A percentile compares a stretch with the other conserved stretches of the same genome.
Conservation (phyloP, 2,329 filamentous ascomycete genomes). For the Chaetomiaceae sp. region DNA sequence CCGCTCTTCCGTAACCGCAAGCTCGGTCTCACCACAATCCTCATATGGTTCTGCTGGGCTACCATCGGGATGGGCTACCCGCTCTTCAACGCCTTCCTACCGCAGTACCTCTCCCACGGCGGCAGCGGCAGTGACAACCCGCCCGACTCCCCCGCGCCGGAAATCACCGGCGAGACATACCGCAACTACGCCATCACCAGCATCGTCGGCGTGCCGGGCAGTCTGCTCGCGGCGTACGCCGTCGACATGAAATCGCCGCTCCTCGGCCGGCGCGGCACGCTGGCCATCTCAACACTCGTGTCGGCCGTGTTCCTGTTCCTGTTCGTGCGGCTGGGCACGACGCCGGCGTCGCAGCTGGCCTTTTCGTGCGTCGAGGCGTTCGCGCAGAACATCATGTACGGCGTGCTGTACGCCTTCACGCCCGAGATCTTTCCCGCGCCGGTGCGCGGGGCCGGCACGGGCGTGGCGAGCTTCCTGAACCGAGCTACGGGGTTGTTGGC, state of each 20-base stretch:
- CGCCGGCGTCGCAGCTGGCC: constrained; percentile 54
- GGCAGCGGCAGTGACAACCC: constrained; percentile 35
- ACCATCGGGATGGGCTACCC: constrained; percentile 83
- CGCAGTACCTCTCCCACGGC: constrained; percentile 68
- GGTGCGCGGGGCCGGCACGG: constrained; percentile 65
- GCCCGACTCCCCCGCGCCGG: constrained; percentile 24
- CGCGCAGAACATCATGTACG: constrained; percentile 73
- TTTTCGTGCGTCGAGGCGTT: constrained; percentile 67
- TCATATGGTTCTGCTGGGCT: constrained; percentile 76
- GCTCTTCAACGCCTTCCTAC: constrained; percentile 86
- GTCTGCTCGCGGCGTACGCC: constrained; percentile 66
- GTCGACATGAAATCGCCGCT: constrained; percentile 60
- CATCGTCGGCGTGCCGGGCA: constrained; percentile 70
- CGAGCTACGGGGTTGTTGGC: constrained; percentile 62
- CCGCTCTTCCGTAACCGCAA: constrained; percentile 58
- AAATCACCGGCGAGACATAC: constrained; percentile 53
- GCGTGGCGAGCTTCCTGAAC: constrained; percentile 68
- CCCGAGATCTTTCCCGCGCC: constrained; percentile 73
- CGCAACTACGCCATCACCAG: constrained; percentile 80
- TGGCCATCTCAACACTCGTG: constrained; percentile 61
- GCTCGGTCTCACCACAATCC: constrained; percentile 45
- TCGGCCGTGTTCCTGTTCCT: constrained; percentile 66
- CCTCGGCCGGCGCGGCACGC: constrained; percentile 66
- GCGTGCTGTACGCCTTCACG: constrained; percentile 71
- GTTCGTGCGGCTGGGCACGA: constrained; percentile 56